A percentile compares a stretch with the other conserved stretches of the same genome.
Evolutionary conservation across 129 eudicot genomes (phyloP).

Genomic region (Dittrichia graveolens): DNA sequence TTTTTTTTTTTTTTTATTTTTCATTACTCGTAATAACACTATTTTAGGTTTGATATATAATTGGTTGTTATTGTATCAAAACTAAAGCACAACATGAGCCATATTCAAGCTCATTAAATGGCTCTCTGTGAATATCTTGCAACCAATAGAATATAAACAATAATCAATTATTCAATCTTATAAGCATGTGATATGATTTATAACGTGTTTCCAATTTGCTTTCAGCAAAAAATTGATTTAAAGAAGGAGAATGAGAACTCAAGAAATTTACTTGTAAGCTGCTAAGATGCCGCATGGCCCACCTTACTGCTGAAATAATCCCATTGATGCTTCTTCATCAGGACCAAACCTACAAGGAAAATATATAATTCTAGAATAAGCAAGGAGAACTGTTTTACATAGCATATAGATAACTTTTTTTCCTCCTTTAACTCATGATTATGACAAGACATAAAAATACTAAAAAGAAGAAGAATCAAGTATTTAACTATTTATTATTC

Average conservation of each 20-base stretch:
- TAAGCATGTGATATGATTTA: not conserved
- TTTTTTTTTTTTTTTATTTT: not conserved
- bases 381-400: conserved; percentile 1
- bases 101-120: conserved; percentile 7
- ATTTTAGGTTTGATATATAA: not conserved
- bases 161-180: not conserved
- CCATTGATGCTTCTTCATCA: conserved; percentile 96
- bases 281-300: conserved; percentile 99
- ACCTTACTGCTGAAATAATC: conserved; percentile 98
- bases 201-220: not conserved
- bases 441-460: too few relatives aligned
- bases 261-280: conserved; percentile 77
- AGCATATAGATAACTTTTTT: not conserved
- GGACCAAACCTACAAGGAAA: conserved; percentile 78
- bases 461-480: too few relatives aligned
- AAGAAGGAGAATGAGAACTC: conserved; percentile 27
- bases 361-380: conserved; percentile 18
- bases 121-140: not conserved
- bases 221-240: conserved; percentile 13
- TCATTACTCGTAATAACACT: not conserved
- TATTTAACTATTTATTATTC: too few relatives aligned
- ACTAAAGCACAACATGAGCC: conserved; percentile 1
- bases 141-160: not conserved
- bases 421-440: too few relatives aligned
- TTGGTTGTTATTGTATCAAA: too few relatives aligned